Evolutionary conservation across 306 rosid species (phyloP).

Genomic region (Oemleria cerasiformis): DNA sequence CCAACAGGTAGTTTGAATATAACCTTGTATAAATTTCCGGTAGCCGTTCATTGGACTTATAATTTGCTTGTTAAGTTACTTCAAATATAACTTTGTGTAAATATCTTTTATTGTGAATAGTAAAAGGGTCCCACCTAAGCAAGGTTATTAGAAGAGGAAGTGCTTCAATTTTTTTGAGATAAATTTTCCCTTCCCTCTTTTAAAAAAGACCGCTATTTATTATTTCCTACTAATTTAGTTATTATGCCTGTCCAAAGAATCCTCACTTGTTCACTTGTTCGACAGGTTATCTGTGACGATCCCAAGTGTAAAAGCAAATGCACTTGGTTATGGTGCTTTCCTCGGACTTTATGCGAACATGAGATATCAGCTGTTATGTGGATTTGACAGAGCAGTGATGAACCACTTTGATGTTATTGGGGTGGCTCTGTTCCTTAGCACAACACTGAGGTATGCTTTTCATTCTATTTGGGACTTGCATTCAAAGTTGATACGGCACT

Average conservation of each 20-base stretch:
- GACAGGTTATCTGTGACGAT: constrained; percentile 85
- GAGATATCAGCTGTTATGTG: constrained; percentile 89
- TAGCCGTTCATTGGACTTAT: not conserved
- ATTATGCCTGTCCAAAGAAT: not conserved
- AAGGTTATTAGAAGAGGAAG: not conserved
- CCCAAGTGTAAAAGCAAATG: constrained; percentile 75
- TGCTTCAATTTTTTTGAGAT: not conserved
- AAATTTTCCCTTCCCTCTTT: not conserved
- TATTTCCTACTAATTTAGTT: constrained; percentile 16
- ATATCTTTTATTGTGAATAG: not conserved
- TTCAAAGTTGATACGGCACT: not conserved
- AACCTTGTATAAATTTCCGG: not conserved
- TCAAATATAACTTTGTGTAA: not conserved
- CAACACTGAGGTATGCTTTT: constrained; percentile 66
- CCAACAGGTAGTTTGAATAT: too few species aligned
- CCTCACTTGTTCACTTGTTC: constrained; percentile 16
- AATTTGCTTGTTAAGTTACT: not conserved
- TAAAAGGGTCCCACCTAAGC: not conserved
- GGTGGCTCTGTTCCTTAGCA: constrained; percentile 82
- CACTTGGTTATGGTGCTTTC: constrained; percentile 95
- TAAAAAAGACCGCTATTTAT: not conserved
- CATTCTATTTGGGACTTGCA: not conserved
- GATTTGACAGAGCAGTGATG: constrained; percentile 82
- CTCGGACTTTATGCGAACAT: constrained; percentile 94
- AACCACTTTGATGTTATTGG: constrained; percentile 93